Percentiles rank a stretch among this genome's conserved stretches.
These are phyloP conservation scores for Chrysoporthe cubensis DNA, from an alignment of 2,329 filamentous ascomycete genomes.

Conservation along the genomic window DNA sequence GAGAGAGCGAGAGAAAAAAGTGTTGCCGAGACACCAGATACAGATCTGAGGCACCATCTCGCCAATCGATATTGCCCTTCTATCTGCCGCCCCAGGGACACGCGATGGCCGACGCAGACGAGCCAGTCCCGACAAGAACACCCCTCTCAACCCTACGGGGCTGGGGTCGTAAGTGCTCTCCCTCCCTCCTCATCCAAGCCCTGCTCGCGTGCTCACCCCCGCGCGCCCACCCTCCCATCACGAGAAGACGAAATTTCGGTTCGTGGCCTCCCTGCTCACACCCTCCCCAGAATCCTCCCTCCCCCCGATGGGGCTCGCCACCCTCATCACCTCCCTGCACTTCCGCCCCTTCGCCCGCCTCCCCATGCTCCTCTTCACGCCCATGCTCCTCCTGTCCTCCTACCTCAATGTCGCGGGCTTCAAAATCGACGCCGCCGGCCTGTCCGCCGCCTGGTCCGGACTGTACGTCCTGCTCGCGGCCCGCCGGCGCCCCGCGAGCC, in stretches of 20 bases:
- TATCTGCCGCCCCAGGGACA: not conserved
- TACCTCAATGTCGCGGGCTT: constrained; percentile 65
- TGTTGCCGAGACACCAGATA: not conserved
- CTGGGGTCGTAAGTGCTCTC: constrained; percentile 54
- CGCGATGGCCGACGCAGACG: constrained; percentile 10
- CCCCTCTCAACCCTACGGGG: constrained; percentile 43
- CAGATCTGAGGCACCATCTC: no score
- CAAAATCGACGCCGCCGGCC: constrained; percentile 59
- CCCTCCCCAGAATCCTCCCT: constrained; percentile 52
- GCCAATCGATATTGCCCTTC: not conserved
- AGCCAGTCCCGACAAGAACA: constrained; percentile 37
- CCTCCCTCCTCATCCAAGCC: not conserved
- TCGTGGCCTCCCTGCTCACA: not conserved
- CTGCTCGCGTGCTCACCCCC: not conserved
- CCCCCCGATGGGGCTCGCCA: constrained; percentile 58
- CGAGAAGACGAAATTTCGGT: not conserved
- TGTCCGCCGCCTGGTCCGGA: constrained; percentile 60
- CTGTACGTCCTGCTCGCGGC: constrained; percentile 61
- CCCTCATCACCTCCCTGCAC: constrained; percentile 60
- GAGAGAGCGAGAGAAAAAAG: not conserved
- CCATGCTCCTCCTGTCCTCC: constrained; percentile 58
- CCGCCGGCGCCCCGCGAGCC: constrained; percentile 44
- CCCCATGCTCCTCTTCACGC: constrained; percentile 52
- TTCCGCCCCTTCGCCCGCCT: constrained; percentile 55
- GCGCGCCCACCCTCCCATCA: not conserved